A percentile compares a stretch with the other conserved stretches of the same genome.
Conservation (phyloP, 768 basidiomycete species). For the Lentinus brumalis region DNA sequence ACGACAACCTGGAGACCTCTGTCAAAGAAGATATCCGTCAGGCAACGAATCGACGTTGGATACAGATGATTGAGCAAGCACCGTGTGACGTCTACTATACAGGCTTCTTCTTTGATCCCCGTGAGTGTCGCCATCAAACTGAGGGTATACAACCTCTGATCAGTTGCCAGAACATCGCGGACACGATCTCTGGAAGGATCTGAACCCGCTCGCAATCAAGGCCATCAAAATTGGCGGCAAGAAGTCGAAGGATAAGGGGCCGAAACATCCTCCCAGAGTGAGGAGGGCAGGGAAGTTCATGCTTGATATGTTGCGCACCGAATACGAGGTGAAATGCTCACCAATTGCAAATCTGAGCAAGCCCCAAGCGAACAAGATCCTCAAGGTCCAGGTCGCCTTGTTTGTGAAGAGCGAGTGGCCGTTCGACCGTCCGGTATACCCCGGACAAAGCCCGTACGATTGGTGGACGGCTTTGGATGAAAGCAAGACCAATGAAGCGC, state of each 20-base stretch:
- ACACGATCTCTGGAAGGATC: background rate
- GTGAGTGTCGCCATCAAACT: constrained; percentile 6
- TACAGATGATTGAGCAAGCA: constrained; percentile 25
- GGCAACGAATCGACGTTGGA: constrained; percentile 22
- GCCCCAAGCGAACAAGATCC: background rate
- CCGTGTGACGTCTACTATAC: constrained; percentile 24
- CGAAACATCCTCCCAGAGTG: background rate
- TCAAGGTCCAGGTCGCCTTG: background rate
- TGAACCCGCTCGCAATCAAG: background rate
- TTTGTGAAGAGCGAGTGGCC: background rate
- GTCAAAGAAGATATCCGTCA: constrained; percentile 14
- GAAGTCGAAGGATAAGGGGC: background rate
- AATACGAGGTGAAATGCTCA: background rate
- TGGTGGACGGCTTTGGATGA: background rate
- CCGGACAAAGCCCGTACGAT: background rate
- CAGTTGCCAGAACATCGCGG: background rate
- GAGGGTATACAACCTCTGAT: background rate
- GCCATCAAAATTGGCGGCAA: background rate
- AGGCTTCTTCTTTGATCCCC: constrained; percentile 29
- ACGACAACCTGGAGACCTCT: background rate
- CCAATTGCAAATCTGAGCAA: background rate
- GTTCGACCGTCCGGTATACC: background rate
- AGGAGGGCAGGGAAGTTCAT: background rate
- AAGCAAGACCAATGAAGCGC: background rate
- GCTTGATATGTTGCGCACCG: background rate